Conservation (phyloP, 352 stramenopile species). For the Globisporangium nodosum region DNA sequence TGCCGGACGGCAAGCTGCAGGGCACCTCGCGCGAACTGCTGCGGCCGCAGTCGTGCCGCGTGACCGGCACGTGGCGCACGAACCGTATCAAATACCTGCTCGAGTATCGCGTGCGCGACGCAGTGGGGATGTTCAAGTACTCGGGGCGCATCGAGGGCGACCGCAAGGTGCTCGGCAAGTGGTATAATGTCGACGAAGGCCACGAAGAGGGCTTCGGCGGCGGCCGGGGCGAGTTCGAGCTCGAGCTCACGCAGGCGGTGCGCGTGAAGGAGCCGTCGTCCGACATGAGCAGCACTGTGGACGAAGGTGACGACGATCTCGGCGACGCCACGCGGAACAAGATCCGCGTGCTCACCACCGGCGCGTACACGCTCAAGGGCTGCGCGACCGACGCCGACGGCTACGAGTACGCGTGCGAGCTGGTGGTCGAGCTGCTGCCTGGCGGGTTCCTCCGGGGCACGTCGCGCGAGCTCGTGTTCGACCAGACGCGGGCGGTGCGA, state of each 20-base stretch:
- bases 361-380: constrained; percentile 46
- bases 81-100: constrained; percentile 53
- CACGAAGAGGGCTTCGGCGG: constrained; percentile 41
- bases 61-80: constrained; percentile 48
- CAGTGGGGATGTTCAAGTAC: constrained; percentile 56
- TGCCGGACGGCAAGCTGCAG: constrained; percentile 38
- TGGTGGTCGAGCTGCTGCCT: constrained; percentile 35
- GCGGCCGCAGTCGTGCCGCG: constrained; percentile 48
- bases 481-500: constrained; percentile 35
- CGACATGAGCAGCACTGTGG: constrained; percentile 6
- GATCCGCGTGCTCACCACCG: constrained; percentile 43
- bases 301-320: constrained; percentile 17
- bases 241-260: constrained; percentile 33
- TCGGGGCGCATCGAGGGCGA: constrained; percentile 35
- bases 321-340: neutral
- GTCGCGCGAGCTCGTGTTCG: constrained; percentile 51
- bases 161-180: constrained; percentile 38
- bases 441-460: constrained; percentile 29
- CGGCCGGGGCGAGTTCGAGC: constrained; percentile 49
- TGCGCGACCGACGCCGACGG: constrained; percentile 59
- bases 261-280: neutral
- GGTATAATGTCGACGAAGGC: constrained; percentile 54
- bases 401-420: constrained; percentile 67
- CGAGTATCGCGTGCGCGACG: constrained; percentile 62
- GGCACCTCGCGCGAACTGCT: constrained; percentile 55